phyloP scores from a whole-genome alignment of 2,329 filamentous ascomycete genomes.

The Fusarium hostae region DNA sequence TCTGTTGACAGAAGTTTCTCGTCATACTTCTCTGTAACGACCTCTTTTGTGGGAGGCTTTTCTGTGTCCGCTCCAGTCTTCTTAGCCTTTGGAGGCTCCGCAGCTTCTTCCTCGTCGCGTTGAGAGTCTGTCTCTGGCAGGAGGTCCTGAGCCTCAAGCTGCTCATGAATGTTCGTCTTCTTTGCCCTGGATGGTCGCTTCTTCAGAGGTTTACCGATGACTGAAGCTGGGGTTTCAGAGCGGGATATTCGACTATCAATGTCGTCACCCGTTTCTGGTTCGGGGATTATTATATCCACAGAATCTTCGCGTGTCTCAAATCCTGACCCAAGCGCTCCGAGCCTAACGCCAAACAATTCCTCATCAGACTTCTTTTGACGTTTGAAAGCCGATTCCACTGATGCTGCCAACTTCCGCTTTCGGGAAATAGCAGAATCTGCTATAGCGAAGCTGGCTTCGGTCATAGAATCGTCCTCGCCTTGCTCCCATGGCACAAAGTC shows the following conservation, averaged over 20 bases:
- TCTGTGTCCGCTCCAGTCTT: constrained; percentile 17
- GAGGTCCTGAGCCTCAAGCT: constrained; percentile 69
- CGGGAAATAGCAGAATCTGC: constrained; percentile 65
- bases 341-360: constrained; percentile 76
- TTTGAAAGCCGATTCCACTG: constrained; percentile 77
- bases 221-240: constrained; percentile 59
- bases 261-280: constrained; percentile 59
- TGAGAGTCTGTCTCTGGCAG: constrained; percentile 61
- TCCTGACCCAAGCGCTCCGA: constrained; percentile 63
- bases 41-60: constrained; percentile 45
- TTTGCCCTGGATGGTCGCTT: constrained; percentile 69
- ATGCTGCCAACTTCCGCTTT: constrained; percentile 78
- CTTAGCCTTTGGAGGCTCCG: constrained; percentile 26
- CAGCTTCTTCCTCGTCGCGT: constrained; percentile 52
- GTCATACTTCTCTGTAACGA: constrained; percentile 55
- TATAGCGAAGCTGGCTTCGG: constrained; percentile 76
- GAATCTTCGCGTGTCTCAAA: constrained; percentile 59
- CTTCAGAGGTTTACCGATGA: constrained; percentile 62
- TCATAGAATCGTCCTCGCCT: constrained; percentile 73
- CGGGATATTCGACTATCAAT: constrained; percentile 54
- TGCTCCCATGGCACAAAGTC: constrained; percentile 60
- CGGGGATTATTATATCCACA: constrained; percentile 61
- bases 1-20: constrained; percentile 62
- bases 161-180: constrained; percentile 81
- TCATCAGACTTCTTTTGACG: constrained; percentile 84